Evolutionary conservation across 2,329 filamentous ascomycete species (phyloP).

Genomic region (Chaetomium olivaceum): DNA sequence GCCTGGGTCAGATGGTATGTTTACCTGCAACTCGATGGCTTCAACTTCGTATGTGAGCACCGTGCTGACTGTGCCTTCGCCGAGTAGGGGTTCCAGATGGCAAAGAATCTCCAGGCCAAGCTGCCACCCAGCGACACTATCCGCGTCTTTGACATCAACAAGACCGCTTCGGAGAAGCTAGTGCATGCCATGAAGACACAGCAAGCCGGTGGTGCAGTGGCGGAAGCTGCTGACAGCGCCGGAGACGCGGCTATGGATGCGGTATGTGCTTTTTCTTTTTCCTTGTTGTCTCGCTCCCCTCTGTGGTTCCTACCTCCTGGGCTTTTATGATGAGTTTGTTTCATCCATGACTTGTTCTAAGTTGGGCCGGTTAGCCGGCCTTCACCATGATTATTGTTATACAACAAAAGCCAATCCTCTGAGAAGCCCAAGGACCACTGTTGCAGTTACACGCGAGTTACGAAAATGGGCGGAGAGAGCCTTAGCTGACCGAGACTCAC

Average conservation of each 20-base stretch:
- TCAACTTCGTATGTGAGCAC: not conserved
- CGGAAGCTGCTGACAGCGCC: slow-evolving; percentile 48
- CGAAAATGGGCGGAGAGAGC: not conserved
- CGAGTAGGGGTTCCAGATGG: slow-evolving; percentile 61
- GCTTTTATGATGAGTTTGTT: slow-evolving; percentile 39
- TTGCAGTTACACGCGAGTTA: not conserved
- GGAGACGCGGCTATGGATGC: slow-evolving; percentile 53
- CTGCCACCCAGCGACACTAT: slow-evolving; percentile 53
- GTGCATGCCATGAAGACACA: slow-evolving; percentile 49
- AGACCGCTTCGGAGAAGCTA: slow-evolving; percentile 48
- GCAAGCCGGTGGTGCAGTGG: slow-evolving; percentile 47
- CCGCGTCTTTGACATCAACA: slow-evolving; percentile 59
- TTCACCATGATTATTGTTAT: slow-evolving; percentile 62
- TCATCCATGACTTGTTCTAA: slow-evolving; percentile 66
- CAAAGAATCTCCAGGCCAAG: slow-evolving; percentile 61
- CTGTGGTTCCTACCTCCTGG: not conserved
- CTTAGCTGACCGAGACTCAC: slow-evolving; percentile 17
- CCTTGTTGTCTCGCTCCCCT: too few species aligned
- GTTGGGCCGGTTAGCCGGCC: slow-evolving; percentile 61
- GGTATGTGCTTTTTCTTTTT: slow-evolving; percentile 44
- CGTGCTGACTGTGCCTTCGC: slow-evolving; percentile 12
- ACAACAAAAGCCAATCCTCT: slow-evolving; percentile 74
- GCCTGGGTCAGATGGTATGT: slow-evolving; percentile 61
- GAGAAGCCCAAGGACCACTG: slow-evolving; percentile 42
- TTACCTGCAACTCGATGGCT: not conserved